These are phyloP conservation scores for Xerocomellus intermedius DNA, from an alignment of 768 basidiomycete species.

Conservation along the genomic window DNA sequence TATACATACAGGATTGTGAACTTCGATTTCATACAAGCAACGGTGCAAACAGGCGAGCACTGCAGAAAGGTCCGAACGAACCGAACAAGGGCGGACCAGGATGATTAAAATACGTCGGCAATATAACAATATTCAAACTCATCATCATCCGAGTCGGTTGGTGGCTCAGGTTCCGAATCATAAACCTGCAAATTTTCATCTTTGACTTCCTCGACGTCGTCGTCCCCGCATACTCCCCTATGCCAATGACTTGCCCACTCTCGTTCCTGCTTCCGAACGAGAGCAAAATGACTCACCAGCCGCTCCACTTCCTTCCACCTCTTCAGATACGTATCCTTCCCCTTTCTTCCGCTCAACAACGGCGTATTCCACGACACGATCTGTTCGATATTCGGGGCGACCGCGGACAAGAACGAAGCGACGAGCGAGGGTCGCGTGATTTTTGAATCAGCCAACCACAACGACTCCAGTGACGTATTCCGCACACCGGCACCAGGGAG, in stretches of 20 bases:
- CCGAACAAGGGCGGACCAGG: no score
- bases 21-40: neutral
- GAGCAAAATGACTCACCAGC: conserved; percentile 22
- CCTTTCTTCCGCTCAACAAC: conserved; percentile 22
- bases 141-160: conserved; percentile 23
- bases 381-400: conserved; percentile 31
- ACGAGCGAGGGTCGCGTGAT: conserved; percentile 29
- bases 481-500: conserved; percentile 21
- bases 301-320: conserved; percentile 26
- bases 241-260: conserved; percentile 10
- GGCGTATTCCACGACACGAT: conserved; percentile 32
- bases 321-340: conserved; percentile 25
- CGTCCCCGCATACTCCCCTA: neutral
- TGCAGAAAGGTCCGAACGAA: neutral
- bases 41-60: neutral
- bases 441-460: conserved; percentile 28
- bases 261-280: conserved; percentile 21
- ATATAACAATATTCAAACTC: conserved; percentile 28
- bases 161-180: conserved; percentile 25
- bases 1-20: neutral
- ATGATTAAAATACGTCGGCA: conserved; percentile 2
- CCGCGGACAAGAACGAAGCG: conserved; percentile 28
- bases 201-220: neutral
- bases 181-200: conserved; percentile 16
- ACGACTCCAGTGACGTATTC: conserved; percentile 26